Evolutionary conservation across 2,329 filamentous ascomycete genomes (phyloP).

Genomic region (Thelonectria olida): DNA sequence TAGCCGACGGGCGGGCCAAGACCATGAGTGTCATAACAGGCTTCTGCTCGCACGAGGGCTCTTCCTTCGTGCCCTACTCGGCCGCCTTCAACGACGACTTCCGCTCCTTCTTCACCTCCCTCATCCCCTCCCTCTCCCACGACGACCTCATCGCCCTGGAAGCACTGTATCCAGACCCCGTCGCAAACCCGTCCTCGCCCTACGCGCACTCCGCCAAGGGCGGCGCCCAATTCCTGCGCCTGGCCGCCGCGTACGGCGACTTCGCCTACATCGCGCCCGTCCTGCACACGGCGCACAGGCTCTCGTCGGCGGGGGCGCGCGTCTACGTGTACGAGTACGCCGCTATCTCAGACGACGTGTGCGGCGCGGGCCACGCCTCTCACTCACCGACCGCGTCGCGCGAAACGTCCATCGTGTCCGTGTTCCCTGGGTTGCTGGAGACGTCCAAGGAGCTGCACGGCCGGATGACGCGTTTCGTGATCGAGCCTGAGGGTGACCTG

Average conservation of each 20-base stretch:
- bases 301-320: conserved; percentile 41
- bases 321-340: conserved; percentile 70
- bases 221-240: conserved; percentile 65
- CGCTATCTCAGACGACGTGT: conserved; percentile 49
- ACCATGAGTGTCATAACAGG: conserved; percentile 66
- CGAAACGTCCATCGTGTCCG: conserved; percentile 48
- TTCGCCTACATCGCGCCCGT: conserved; percentile 73
- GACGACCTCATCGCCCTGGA: conserved; percentile 64
- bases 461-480: conserved; percentile 50
- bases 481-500: conserved; percentile 41
- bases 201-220: conserved; percentile 51
- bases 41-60: conserved; percentile 76
- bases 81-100: conserved; percentile 62
- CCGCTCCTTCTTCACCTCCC: conserved; percentile 65
- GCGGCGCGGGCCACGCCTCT: conserved; percentile 58
- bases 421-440: conserved; percentile 48
- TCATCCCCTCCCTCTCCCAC: conserved; percentile 66
- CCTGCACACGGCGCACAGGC: conserved; percentile 63
- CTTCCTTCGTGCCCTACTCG: conserved; percentile 66
- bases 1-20: conserved; percentile 4
- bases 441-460: conserved; percentile 54
- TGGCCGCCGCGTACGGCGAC: conserved; percentile 70
- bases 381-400: conserved; percentile 55
- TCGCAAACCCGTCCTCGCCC: conserved; percentile 47
- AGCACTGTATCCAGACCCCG: conserved; percentile 70